Conservation (phyloP, 163 green algal genomes). For the Scenedesmus sp. region DNA sequence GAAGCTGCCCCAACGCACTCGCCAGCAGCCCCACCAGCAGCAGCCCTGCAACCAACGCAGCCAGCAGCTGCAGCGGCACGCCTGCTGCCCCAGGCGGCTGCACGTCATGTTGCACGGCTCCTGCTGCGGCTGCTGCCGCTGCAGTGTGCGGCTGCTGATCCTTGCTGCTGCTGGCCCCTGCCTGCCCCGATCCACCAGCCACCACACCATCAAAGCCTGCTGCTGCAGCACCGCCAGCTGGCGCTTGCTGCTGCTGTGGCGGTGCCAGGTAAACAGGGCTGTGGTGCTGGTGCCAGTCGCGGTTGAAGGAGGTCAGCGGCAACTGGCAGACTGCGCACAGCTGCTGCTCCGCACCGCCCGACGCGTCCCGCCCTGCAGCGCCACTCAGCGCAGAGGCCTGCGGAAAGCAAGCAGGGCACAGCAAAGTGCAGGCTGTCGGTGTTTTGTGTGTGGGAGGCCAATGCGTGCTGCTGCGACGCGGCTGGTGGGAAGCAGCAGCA, state of each 20-base stretch:
- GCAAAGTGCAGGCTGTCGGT: not conserved
- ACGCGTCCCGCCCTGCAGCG: not conserved
- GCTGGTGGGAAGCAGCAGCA: too few species aligned
- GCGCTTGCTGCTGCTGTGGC: not conserved
- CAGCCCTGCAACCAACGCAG: not conserved
- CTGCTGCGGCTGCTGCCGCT: too few species aligned
- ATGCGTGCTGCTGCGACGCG: too few species aligned
- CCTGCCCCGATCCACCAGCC: not conserved
- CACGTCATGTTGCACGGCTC: not conserved
- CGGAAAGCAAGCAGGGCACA: not conserved
- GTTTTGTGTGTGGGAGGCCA: not conserved
- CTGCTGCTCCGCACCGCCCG: not conserved
- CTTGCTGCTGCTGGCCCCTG: not conserved
- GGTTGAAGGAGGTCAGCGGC: not conserved
- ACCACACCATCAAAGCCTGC: not conserved
- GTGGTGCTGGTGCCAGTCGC: slow-evolving; percentile 13
- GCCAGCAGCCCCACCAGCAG: not conserved
- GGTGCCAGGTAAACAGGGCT: not conserved
- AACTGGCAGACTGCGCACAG: slow-evolving; percentile 3
- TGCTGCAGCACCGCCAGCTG: not conserved
- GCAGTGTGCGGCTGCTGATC: not conserved
- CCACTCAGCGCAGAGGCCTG: not conserved
- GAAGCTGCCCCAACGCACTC: not conserved
- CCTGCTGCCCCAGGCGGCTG: not conserved
- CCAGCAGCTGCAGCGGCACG: not conserved